These are phyloP conservation scores for Alternaria hordeiaustralica DNA, from an alignment of 2,329 filamentous ascomycete species.

Conservation along the genomic window DNA sequence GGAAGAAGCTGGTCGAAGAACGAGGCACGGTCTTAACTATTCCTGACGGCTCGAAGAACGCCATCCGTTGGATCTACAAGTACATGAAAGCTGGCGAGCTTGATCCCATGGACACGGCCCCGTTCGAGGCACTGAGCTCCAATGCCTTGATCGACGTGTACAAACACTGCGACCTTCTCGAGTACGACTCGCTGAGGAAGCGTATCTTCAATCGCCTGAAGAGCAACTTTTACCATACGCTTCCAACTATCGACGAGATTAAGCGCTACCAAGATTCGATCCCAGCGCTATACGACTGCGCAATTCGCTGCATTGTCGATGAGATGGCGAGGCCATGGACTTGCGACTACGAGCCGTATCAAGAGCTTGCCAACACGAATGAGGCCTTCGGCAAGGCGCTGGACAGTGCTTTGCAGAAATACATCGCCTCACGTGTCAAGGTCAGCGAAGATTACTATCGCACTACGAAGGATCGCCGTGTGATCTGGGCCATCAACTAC, in stretches of 20 bases:
- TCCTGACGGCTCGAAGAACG: slow-evolving; percentile 19
- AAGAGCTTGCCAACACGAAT: slow-evolving; percentile 5
- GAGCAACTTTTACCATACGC: not conserved
- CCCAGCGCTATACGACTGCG: slow-evolving; percentile 10
- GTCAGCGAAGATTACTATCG: slow-evolving; percentile 13
- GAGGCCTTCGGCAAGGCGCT: slow-evolving; percentile 6
- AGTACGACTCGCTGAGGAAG: slow-evolving; percentile 17
- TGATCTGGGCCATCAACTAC: slow-evolving; percentile 8
- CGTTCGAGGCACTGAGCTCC: slow-evolving; percentile 18
- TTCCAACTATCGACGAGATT: slow-evolving; percentile 19
- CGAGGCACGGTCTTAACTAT: slow-evolving; percentile 10
- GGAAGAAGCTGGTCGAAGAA: slow-evolving; percentile 18
- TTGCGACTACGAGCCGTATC: slow-evolving; percentile 20
- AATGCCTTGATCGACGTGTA: slow-evolving; percentile 21
- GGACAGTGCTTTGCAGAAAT: slow-evolving; percentile 1
- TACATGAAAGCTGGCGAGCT: slow-evolving; percentile 30
- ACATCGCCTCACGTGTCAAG: slow-evolving; percentile 9
- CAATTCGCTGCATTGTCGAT: slow-evolving; percentile 3
- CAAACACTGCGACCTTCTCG: slow-evolving; percentile 20
- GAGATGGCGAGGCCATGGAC: slow-evolving; percentile 17
- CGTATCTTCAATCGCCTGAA: slow-evolving; percentile 15
- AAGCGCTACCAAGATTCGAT: slow-evolving; percentile 7
- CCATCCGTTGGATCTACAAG: slow-evolving; percentile 30
- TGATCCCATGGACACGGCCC: slow-evolving; percentile 1
- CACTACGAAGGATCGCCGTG: not conserved